Evolutionary conservation across 148 eudicot genomes (phyloP).

Genomic region (Simmondsia chinensis): DNA sequence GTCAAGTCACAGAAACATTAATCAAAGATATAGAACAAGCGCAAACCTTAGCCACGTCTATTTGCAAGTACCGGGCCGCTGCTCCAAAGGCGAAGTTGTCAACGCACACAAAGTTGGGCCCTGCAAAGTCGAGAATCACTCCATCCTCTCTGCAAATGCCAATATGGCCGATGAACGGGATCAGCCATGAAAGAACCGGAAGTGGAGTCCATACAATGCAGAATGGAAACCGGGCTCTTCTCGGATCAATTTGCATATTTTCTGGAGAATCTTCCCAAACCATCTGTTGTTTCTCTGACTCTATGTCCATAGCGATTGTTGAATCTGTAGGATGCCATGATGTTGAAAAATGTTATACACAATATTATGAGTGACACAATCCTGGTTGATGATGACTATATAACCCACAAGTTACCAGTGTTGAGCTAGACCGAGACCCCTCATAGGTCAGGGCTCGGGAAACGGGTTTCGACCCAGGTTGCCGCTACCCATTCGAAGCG

Average conservation of each 20-base stretch:
- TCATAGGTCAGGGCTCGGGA: no score
- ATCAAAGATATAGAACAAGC: no score
- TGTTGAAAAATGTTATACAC: neutral
- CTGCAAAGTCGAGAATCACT: constrained; percentile 88
- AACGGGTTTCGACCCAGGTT: no score
- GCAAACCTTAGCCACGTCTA: constrained; percentile 63
- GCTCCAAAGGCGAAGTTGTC: constrained; percentile 87
- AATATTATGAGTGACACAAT: neutral
- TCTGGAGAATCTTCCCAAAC: constrained; percentile 21
- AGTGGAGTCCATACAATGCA: constrained; percentile 96
- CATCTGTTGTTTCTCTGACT: constrained; percentile 45
- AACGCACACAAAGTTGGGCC: constrained; percentile 88
- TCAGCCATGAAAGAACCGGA: constrained; percentile 85
- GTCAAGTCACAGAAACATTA: no score
- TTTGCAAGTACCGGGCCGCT: constrained; percentile 60
- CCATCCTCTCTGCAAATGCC: constrained; percentile 98
- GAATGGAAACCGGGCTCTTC: constrained; percentile 63
- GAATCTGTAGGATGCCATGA: constrained; percentile 9
- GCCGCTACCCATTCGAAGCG: no score
- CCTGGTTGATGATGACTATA: no score
- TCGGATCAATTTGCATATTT: constrained; percentile 57
- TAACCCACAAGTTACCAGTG: no score
- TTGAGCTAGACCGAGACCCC: no score
- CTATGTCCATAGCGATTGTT: constrained; percentile 35
- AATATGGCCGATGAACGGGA: constrained; percentile 85